Base-by-base conservation (phyloP, 306 rosid genomes). In the Pterocarpus macrocarpus region DNA sequence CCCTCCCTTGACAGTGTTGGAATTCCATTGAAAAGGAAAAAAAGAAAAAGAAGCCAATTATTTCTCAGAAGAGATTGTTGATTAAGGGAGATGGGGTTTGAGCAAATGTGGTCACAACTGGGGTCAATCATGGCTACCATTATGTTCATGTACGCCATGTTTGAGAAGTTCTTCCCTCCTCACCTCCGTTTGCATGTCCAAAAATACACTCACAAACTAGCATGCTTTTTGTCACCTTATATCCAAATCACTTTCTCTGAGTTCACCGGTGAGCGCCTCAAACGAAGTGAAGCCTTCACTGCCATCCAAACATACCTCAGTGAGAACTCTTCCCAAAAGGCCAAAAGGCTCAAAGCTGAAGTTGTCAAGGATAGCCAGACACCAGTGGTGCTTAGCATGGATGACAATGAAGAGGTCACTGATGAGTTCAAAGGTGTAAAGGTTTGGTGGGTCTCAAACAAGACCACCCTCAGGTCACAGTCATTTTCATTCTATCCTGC, bases 191-290 rank as follows among this genome's bases (percentile, higher is more conserved):
- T 45, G 52, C 0, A 45, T 45, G 52, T 45, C 52, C 77, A 74
- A 59, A 64, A 35, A 30, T 61, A 86, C 39, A 14, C 64, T 12
- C 78, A 77, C 4, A 89, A 74, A 78, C 0, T 71, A 8, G 13
- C 30, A 14, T 44, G 2, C 38, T 75, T 33, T 7, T 36, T 86
- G 0, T 84, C 84, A 69, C 94, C 94, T 69, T 90, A 85, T 58
- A 73, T 88, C 52, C 86, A 86, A 35, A 90, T 91, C 45, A 81
- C 85, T n/a, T 91, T 91, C 79, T 81, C 77, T 16, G 95, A 91
- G 41, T 86, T 76, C 38, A 12, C 87, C 8, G 81, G 78, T 10
- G 89, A 89, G 41, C 72, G 88, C 22, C 67, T 63, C 13, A 80
- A 72, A 36, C 73, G 85, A 3, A 86, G 87, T 5, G 92, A 91